A percentile compares a stretch with the other conserved stretches of the same genome.
These are phyloP conservation scores for Gracilaria gracilis DNA, from an alignment of 23 red algal species.

Conservation along the genomic window DNA sequence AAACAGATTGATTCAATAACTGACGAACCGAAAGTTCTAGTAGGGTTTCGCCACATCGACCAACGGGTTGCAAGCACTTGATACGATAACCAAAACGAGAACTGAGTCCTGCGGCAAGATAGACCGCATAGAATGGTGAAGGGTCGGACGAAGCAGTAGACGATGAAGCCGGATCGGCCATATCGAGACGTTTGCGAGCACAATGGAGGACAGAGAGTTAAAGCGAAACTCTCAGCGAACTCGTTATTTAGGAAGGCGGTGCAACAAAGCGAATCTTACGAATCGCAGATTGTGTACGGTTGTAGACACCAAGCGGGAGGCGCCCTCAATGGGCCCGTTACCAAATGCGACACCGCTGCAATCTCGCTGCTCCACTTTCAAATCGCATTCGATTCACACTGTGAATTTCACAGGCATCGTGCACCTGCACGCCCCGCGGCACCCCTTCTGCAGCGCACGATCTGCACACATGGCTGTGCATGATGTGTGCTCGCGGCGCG, in stretches of 20 bases:
- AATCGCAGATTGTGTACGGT: not conserved
- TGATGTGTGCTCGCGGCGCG: not conserved
- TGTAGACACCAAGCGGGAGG: not conserved
- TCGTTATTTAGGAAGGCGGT: not conserved
- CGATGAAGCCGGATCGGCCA: not conserved
- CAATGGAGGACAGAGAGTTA: not conserved
- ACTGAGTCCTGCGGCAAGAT: slow-evolving; percentile 84
- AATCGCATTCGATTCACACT: too few relatives aligned
- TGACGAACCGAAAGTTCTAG: slow-evolving; percentile 92
- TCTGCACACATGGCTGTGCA: too few relatives aligned
- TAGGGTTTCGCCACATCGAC: slow-evolving; percentile 94
- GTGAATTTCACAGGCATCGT: too few relatives aligned
- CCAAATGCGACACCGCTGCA: not conserved
- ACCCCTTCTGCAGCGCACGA: not conserved
- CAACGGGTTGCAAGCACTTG: slow-evolving; percentile 94
- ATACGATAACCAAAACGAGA: slow-evolving; percentile 91
- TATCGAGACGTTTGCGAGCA: not conserved
- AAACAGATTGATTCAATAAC: slow-evolving; percentile 59
- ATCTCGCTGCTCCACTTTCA: not conserved
- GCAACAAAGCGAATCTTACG: not conserved
- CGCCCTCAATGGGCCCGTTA: not conserved
- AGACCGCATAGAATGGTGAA: slow-evolving; percentile 73
- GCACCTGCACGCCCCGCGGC: not conserved
- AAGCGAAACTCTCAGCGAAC: not conserved
- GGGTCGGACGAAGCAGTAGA: not conserved